A percentile compares a stretch with the other conserved stretches of the same genome.
Conservation (phyloP, 768 basidiomycete species). For the Porphyrellus cyaneotinctus region DNA sequence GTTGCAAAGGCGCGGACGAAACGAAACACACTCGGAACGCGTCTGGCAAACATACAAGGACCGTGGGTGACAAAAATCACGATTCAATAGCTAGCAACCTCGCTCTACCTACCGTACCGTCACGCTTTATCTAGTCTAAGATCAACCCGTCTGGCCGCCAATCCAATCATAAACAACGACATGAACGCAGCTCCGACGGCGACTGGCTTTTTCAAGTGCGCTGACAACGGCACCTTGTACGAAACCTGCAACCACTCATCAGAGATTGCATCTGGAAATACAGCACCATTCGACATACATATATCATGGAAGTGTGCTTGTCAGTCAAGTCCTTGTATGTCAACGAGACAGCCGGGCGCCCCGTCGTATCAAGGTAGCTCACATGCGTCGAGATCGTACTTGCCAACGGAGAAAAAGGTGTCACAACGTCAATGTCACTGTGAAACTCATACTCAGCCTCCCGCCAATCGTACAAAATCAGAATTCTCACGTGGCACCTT, state of each 20-base stretch:
- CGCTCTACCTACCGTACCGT: not conserved
- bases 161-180: conserved; percentile 53
- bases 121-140: conserved; percentile 43
- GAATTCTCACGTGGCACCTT: conserved; percentile 83
- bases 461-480: conserved; percentile 10
- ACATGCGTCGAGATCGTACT: conserved; percentile 62
- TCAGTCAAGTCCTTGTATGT: conserved; percentile 72
- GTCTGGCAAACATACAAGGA: conserved; percentile 16
- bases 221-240: conserved; percentile 75
- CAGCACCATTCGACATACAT: conserved; percentile 51
- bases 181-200: conserved; percentile 72
- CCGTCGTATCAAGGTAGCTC: conserved; percentile 89
- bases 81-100: not conserved
- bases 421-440: conserved; percentile 72
- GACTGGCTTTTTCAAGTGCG: conserved; percentile 85
- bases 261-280: conserved; percentile 3
- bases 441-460: conserved; percentile 8
- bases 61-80: conserved; percentile 2
- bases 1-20: conserved; percentile 6
- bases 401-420: conserved; percentile 73
- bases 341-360: conserved; percentile 76
- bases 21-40: not conserved
- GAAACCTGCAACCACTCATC: conserved; percentile 56
- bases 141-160: conserved; percentile 49
- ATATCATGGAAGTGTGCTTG: conserved; percentile 74